These are phyloP conservation scores for Anthoceros angustus DNA, from an alignment of 225 moss, liverwort and hornwort species.

Conservation along the genomic window DNA sequence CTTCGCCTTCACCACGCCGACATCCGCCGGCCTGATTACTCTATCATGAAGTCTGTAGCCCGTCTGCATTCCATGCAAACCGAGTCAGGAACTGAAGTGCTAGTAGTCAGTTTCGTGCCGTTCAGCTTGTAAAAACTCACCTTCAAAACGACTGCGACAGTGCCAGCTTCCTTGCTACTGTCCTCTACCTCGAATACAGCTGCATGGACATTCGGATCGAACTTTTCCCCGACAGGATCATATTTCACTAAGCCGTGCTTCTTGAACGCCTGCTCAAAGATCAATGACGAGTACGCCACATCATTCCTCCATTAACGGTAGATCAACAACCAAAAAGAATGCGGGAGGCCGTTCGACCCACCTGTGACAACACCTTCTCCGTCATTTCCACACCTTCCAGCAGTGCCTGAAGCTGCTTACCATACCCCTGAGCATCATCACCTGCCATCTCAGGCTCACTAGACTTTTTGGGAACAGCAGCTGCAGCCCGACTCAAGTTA, in stretches of 20 bases:
- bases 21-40: slow-evolving; percentile 47
- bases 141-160: slow-evolving; percentile 62
- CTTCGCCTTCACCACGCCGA: slow-evolving; percentile 32
- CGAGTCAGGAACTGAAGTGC: not conserved
- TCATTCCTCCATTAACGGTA: too few relatives aligned
- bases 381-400: slow-evolving; percentile 86
- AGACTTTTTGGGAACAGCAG: slow-evolving; percentile 33
- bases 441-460: slow-evolving; percentile 34
- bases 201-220: slow-evolving; percentile 77
- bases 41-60: slow-evolving; percentile 50
- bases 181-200: slow-evolving; percentile 78
- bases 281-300: too few relatives aligned
- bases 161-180: slow-evolving; percentile 38
- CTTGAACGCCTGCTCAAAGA: slow-evolving; percentile 50
- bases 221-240: slow-evolving; percentile 44
- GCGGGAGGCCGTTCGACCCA: slow-evolving; percentile 10
- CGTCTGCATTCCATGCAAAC: slow-evolving; percentile 13
- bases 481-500: slow-evolving; percentile 72
- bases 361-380: slow-evolving; percentile 79
- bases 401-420: slow-evolving; percentile 51
- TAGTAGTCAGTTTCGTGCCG: too few relatives aligned
- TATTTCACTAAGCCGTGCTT: slow-evolving; percentile 66
- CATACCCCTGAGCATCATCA: slow-evolving; percentile 42
- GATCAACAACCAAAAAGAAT: too few relatives aligned
- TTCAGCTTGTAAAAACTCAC: slow-evolving; percentile 19